These are phyloP conservation scores for Ajuga reptans DNA, from an alignment of 305 asterid species.

Conservation along the genomic window DNA sequence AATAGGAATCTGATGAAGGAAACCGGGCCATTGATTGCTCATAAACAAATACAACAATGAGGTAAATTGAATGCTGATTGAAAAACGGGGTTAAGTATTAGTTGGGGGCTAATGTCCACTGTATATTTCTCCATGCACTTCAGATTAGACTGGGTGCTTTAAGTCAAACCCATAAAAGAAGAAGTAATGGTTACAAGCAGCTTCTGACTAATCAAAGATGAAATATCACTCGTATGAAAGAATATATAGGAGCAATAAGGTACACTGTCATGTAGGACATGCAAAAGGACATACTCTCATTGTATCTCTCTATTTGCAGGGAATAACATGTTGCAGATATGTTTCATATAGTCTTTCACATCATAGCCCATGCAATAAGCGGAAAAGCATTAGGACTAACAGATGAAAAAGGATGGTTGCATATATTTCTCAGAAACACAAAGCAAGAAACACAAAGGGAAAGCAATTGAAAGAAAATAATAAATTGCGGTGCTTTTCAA, in stretches of 20 bases:
- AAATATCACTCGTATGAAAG: neutral
- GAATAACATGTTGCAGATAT: neutral
- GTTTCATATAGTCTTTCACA: constrained; percentile 9
- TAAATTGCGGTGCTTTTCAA: constrained; percentile 21
- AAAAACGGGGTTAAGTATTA: neutral
- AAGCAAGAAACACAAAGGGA: constrained; percentile 6
- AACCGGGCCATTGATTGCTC: neutral
- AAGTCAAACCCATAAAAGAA: neutral
- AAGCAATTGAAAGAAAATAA: constrained; percentile 16
- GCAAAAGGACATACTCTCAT: neutral
- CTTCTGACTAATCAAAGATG: constrained; percentile 3
- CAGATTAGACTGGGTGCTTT: neutral
- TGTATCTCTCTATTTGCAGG: neutral
- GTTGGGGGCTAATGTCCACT: neutral
- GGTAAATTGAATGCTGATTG: constrained; percentile 10
- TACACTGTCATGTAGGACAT: neutral
- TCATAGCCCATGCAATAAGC: neutral
- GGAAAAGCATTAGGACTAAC: neutral
- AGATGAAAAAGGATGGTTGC: neutral
- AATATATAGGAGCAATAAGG: neutral
- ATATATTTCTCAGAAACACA: neutral
- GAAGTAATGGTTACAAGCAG: neutral
- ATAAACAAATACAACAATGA: neutral
- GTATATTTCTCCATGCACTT: neutral
- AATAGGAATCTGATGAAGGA: neutral